Evolutionary conservation across 176 grass and related monocot species (phyloP), one percentile per base, ranked within the genome.

Genomic region (Avena insularis): DNA sequence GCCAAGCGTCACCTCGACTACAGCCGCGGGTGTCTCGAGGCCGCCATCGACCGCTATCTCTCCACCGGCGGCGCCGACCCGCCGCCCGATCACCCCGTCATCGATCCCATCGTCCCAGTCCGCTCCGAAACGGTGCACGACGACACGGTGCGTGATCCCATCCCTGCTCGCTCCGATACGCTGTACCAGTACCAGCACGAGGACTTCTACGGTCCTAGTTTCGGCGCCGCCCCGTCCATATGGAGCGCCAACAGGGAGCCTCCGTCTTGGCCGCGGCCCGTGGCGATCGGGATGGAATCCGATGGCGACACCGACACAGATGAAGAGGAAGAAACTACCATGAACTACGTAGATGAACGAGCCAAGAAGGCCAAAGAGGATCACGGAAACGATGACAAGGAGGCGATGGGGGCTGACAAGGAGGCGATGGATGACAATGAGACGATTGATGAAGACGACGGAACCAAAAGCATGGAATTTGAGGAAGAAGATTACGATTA

Each of bases 11-110:
- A 79, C 19, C 84, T 97, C 16, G 61, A 85, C 11, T 82, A 71
- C 21, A 90, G 87, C 85, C 67, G 75, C 16, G 90, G 95, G 38
- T 80, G 89, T 45, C 89, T 91, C 8, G 95, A 94, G 10, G n/a
- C 81, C 12, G 92, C 93, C 16, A 43, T 90, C 31, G 79, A 91
- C 78, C 64, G 83, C 3, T 86, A 86, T 31, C 86, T 88, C 40
- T 68, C 80, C 83, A 36, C 23, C 65, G 60, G 79, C 4, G 53
- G 5, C 53, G 67, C 13, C 73, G 73, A 54, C 9, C 25, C 14
- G 48, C 14, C 48, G 15, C 73, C 48, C 48, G 8, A 17, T 53
- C 8, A 9, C 16, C 25, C 25, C 25, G 49, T 76, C 12, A 23
- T 77, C 3, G 48, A 67, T 35, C 29, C 29, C 6, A 36, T 67